These are phyloP conservation scores for Conringia planisiliqua DNA, from an alignment of 345 rosid species.

Conservation along the genomic window DNA sequence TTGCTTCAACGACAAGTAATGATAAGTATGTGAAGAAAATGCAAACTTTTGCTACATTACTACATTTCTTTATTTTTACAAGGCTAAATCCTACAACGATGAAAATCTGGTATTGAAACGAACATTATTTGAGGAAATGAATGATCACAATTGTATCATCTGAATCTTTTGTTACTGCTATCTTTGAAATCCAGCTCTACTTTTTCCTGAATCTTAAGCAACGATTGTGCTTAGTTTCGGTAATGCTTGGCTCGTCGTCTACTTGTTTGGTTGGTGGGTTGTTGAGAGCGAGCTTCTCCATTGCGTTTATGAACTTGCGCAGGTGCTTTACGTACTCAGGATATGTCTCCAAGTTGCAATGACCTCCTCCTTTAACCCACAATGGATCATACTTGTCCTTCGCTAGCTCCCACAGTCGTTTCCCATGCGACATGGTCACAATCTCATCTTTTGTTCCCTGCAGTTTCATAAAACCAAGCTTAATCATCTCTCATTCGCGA, in stretches of 20 bases:
- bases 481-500: not conserved
- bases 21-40: not conserved
- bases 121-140: too few relatives aligned
- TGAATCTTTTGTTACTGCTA: not conserved
- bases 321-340: slow-evolving; percentile 79
- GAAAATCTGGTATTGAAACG: too few relatives aligned
- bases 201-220: slow-evolving; percentile 24
- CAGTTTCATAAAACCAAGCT: not conserved
- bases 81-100: not conserved
- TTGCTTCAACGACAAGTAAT: slow-evolving; percentile 22
- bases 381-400: slow-evolving; percentile 76
- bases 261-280: slow-evolving; percentile 30
- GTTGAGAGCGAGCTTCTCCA: slow-evolving; percentile 50
- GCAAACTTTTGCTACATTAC: slow-evolving; percentile 1
- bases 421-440: slow-evolving; percentile 86
- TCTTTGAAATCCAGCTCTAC: not conserved
- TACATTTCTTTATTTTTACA: not conserved
- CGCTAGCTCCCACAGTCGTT: slow-evolving; percentile 70
- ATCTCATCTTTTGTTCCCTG: slow-evolving; percentile 62
- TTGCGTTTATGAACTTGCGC: slow-evolving; percentile 68
- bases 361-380: slow-evolving; percentile 89
- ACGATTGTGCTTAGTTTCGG: not conserved
- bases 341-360: slow-evolving; percentile 86
- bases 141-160: not conserved
- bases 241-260: slow-evolving; percentile 27